Evolutionary conservation across 257 asterid genomes (phyloP).

Genomic region (Petunia secreta): DNA sequence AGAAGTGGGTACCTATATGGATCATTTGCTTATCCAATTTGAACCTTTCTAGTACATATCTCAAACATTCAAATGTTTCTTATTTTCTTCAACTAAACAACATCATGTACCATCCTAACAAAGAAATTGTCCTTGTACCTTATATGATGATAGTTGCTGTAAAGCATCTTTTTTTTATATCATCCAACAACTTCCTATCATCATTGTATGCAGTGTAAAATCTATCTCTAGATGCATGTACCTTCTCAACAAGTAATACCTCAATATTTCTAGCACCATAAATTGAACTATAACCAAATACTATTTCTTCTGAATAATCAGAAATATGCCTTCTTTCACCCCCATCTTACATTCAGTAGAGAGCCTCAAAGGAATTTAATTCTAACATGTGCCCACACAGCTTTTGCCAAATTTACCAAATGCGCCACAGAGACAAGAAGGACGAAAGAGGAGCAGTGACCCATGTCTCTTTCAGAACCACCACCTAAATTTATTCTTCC

Average conservation of each 20-base stretch:
- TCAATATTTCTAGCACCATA: neutral
- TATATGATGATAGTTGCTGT: neutral
- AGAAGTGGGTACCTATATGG: neutral
- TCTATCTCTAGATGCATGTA: neutral
- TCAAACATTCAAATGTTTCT: neutral
- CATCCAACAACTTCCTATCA: conserved; percentile 2
- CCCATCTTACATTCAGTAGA: too few relatives aligned
- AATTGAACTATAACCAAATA: neutral
- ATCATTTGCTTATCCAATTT: neutral
- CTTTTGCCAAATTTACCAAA: too few relatives aligned
- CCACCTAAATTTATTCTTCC: conserved; percentile 1
- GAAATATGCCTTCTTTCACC: neutral
- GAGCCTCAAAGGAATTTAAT: too few relatives aligned
- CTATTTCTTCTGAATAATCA: neutral
- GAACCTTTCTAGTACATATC: neutral
- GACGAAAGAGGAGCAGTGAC: neutral
- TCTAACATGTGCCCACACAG: too few relatives aligned
- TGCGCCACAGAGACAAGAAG: neutral
- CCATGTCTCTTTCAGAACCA: neutral
- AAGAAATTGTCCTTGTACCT: neutral
- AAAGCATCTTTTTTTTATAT: neutral
- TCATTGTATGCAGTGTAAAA: neutral
- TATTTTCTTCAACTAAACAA: neutral
- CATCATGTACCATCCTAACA: neutral
- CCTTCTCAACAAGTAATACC: neutral